Base-by-base conservation (phyloP, 768 basidiomycete genomes). In the Pleurotus platypus region DNA sequence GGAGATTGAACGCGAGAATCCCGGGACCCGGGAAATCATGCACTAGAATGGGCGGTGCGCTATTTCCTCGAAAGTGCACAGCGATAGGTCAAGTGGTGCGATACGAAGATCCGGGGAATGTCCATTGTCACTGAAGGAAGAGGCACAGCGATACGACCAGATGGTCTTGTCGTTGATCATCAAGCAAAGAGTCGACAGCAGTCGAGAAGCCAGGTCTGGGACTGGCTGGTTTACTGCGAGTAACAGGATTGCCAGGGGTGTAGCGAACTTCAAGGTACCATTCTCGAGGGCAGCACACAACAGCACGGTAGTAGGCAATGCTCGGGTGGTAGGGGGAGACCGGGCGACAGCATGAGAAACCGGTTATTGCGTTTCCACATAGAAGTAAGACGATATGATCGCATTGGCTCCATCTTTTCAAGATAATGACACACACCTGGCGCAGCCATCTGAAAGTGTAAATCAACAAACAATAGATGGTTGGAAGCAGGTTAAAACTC, bases 261-360 rank as follows among this genome's bases (percentile, higher is more conserved):
- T 9, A 30, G 30, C 11, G 11, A 35, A 35, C 8, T 9, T 35
- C 30, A 35, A 35, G 7, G 30, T 11, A 11, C 30, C 30, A 35
- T 35, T 11, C 30, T 35, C 2, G 30, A 35, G 30, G 30, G 30
- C 30, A 4, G 9, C 30, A 11, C 2, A 45, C 6, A 20, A 22
- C 42, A 22, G 42, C 42, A 50, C 30, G 37, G 49, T 24, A n/a
- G 27, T n/a, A 50, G n/a, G 49, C 49, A 30, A 50, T 16, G 49
- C 37, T 50, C 49, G 20, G 30, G 15, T 35, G 49, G 20, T 7
- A 30, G 11, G 11, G 26, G 27, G 20, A 30, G n/a, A 20, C 13
- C 49, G 26, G 49, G 49, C n/a, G 49, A 50, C 49, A 50, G 49
- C 49, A 24, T 50, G 49, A 27, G 49, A 50, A 50, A 16, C 49